Evolutionary conservation across 2,329 filamentous ascomycete species (phyloP).

Genomic region (Rutstroemia sp.): DNA sequence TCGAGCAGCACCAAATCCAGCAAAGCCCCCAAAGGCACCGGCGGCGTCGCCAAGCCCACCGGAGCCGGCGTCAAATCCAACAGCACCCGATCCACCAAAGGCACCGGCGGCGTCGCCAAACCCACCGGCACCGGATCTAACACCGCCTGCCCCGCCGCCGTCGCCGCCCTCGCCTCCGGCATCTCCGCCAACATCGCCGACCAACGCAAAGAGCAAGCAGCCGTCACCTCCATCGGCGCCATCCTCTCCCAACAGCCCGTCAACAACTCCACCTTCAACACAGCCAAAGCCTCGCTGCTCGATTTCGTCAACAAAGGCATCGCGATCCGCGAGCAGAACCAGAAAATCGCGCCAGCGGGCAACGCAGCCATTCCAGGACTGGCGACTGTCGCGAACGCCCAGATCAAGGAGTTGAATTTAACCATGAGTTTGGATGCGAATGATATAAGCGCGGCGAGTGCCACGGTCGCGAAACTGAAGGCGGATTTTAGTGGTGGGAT

Average conservation of each 20-base stretch:
- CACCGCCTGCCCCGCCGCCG: constrained; percentile 11
- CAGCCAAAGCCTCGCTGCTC: constrained; percentile 13
- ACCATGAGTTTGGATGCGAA: constrained; percentile 13
- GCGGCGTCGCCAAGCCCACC: neutral
- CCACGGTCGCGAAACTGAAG: constrained; percentile 15
- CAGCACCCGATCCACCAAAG: neutral
- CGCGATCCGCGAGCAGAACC: constrained; percentile 20
- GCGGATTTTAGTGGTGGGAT: constrained; percentile 19
- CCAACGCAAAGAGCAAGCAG: constrained; percentile 17
- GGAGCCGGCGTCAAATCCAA: neutral
- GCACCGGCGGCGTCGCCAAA: neutral
- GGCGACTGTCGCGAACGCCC: constrained; percentile 19
- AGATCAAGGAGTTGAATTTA: constrained; percentile 17
- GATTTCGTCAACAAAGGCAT: constrained; percentile 20
- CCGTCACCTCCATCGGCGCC: constrained; percentile 14
- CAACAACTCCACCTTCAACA: constrained; percentile 13
- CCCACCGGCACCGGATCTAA: neutral
- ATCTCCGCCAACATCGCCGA: constrained; percentile 20
- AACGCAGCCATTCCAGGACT: constrained; percentile 17
- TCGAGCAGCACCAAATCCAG: neutral
- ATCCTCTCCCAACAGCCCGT: constrained; percentile 15
- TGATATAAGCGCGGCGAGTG: constrained; percentile 6
- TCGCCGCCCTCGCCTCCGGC: constrained; percentile 16
- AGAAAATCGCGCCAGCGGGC: constrained; percentile 19
- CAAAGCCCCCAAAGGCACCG: neutral